These are phyloP conservation scores for Ambrosia trifida DNA, from an alignment of 129 eudicot genomes.

Conservation along the genomic window DNA sequence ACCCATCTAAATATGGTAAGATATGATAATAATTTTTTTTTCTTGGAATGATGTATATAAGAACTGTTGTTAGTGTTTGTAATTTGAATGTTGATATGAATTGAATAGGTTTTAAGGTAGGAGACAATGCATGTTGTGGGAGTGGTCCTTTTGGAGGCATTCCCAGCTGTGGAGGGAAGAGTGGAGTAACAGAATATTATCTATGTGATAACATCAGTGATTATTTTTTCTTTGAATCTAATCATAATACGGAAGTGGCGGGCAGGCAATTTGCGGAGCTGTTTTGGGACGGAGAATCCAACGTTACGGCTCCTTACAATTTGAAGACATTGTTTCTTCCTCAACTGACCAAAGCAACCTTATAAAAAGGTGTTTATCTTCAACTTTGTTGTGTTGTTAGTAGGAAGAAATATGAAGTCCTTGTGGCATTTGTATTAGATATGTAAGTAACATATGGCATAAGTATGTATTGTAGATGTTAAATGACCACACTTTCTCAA, in stretches of 20 bases:
- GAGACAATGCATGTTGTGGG: slow-evolving; percentile 47
- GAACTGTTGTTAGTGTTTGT: neutral
- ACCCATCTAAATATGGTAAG: slow-evolving; percentile 41
- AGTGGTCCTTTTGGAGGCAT: slow-evolving; percentile 42
- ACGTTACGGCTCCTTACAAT: slow-evolving; percentile 35
- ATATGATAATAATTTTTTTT: neutral
- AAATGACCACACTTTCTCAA: no score
- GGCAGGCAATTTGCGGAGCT: slow-evolving; percentile 48
- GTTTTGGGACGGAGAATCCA: slow-evolving; percentile 47
- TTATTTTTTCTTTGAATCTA: slow-evolving; percentile 50
- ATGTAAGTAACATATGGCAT: no score
- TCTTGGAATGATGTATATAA: neutral
- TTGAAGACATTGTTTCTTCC: slow-evolving; percentile 12
- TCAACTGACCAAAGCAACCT: neutral
- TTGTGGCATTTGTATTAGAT: no score
- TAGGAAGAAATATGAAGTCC: no score
- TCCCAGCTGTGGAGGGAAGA: slow-evolving; percentile 51
- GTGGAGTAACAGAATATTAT: slow-evolving; percentile 33
- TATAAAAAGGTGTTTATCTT: neutral
- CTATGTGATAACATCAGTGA: slow-evolving; percentile 35
- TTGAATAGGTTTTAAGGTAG: slow-evolving; percentile 45
- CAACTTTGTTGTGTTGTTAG: no score
- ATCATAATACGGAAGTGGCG: slow-evolving; percentile 44
- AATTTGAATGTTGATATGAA: neutral
- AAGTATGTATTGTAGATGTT: no score